Percentiles rank a stretch among this genome's conserved stretches.
phyloP scores from a whole-genome alignment of 768 basidiomycete species.

The Rhizopogon rudus region DNA sequence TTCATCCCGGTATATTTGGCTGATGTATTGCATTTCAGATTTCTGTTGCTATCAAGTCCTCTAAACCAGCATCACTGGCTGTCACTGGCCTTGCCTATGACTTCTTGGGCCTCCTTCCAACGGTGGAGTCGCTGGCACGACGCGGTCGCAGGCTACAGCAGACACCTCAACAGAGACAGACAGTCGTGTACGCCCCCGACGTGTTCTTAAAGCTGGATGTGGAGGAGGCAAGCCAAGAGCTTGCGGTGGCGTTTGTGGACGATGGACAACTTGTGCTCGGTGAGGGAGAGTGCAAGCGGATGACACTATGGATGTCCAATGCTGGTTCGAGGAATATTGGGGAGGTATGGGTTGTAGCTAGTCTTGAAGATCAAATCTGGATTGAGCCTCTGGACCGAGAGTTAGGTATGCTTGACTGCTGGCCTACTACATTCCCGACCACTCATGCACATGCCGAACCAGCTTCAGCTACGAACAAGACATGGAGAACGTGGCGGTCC shows the following conservation, averaged over 20 bases:
- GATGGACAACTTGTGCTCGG: slow-evolving; percentile 47
- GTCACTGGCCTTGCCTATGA: slow-evolving; percentile 58
- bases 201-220: slow-evolving; percentile 55
- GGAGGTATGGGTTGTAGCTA: slow-evolving; percentile 70
- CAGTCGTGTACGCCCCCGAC: slow-evolving; percentile 69
- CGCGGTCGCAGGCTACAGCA: slow-evolving; percentile 77
- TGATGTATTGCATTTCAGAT: slow-evolving; percentile 34
- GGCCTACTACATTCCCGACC: not conserved
- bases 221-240: slow-evolving; percentile 57
- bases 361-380: slow-evolving; percentile 61
- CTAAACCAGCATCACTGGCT: slow-evolving; percentile 44
- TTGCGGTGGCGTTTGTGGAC: slow-evolving; percentile 53
- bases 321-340: slow-evolving; percentile 51
- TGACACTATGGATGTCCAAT: slow-evolving; percentile 62
- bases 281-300: slow-evolving; percentile 63
- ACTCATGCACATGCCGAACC: not conserved
- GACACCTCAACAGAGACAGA: slow-evolving; percentile 65
- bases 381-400: slow-evolving; percentile 25
- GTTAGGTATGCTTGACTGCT: slow-evolving; percentile 11
- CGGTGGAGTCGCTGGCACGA: slow-evolving; percentile 57
- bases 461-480: slow-evolving; percentile 12
- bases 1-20: not conserved
- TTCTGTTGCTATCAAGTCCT: slow-evolving; percentile 56
- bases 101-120: slow-evolving; percentile 71
- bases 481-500: slow-evolving; percentile 38